Percentiles rank a stretch among this genome's conserved stretches.
phyloP scores from a whole-genome alignment of 2,329 filamentous ascomycete species.

The Trichoderma asperellum region DNA sequence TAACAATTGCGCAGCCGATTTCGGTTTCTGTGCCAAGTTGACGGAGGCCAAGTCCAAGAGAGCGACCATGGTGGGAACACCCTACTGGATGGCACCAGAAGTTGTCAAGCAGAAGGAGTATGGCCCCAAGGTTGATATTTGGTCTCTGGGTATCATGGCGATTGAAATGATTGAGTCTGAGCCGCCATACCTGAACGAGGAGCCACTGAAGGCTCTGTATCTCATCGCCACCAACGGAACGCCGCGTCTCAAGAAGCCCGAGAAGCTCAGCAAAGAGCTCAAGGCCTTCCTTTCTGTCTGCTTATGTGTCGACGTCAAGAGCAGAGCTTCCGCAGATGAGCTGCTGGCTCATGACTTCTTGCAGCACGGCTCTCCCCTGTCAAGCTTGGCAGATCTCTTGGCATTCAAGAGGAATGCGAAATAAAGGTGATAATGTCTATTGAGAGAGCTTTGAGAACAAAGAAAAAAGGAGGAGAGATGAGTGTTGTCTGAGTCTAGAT shows the following conservation, averaged over 20 bases:
- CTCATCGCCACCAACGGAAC: slow-evolving; percentile 98
- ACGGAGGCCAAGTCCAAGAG: slow-evolving; percentile 96
- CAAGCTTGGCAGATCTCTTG: slow-evolving; percentile 82
- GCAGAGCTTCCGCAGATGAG: slow-evolving; percentile 87
- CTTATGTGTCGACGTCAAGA: slow-evolving; percentile 94
- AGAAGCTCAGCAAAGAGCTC: slow-evolving; percentile 96
- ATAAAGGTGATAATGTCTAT: slow-evolving; percentile 43
- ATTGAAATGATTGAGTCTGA: slow-evolving; percentile 99
- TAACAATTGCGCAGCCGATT: slow-evolving; percentile 74
- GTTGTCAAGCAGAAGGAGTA: slow-evolving; percentile 99
- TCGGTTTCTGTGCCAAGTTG: slow-evolving; percentile 98
- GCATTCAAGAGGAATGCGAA: slow-evolving; percentile 80
- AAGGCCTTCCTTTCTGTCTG: slow-evolving; percentile 97
- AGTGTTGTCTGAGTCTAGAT: slow-evolving; percentile 7
- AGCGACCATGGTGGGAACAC: slow-evolving; percentile 98
- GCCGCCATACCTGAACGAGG: slow-evolving; percentile 96
- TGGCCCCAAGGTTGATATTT: slow-evolving; percentile 96
- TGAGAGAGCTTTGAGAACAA: slow-evolving; percentile 11
- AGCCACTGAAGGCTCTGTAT: slow-evolving; percentile 95
- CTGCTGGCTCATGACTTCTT: slow-evolving; percentile 91
- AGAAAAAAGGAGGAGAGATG: slow-evolving; percentile 30
- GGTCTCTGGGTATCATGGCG: slow-evolving; percentile 98
- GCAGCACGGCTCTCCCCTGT: slow-evolving; percentile 83
- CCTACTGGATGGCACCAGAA: slow-evolving; percentile 99
- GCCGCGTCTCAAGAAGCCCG: slow-evolving; percentile 94